Percentiles rank a stretch among this genome's conserved stretches.
These are phyloP conservation scores for Blastomyces parvus DNA, from an alignment of 2,329 filamentous ascomycete genomes.

Conservation along the genomic window DNA sequence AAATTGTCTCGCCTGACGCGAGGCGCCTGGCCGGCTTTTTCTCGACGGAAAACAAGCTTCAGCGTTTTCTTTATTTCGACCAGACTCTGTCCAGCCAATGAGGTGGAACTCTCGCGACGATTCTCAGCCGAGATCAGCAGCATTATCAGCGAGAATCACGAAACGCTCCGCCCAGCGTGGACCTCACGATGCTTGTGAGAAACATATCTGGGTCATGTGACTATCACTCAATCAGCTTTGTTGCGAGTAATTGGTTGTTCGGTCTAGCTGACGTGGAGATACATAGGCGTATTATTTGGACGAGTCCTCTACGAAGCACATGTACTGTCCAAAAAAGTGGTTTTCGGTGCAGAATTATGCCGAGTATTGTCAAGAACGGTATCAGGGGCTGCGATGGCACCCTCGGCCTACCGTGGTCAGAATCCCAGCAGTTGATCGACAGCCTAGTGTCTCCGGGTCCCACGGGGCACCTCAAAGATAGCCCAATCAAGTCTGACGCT, in stretches of 20 bases:
- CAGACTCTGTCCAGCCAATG: background rate
- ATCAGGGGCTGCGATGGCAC: background rate
- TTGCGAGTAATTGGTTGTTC: background rate
- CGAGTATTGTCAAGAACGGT: background rate
- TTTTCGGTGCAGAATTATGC: background rate
- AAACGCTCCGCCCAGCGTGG: background rate
- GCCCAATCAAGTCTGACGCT: background rate
- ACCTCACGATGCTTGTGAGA: background rate
- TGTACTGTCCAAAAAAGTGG: too few species aligned
- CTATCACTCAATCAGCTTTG: background rate
- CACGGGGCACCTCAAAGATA: background rate
- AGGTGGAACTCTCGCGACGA: background rate
- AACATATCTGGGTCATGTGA: background rate
- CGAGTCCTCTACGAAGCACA: too few species aligned
- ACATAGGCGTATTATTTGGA: background rate
- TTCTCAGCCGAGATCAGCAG: background rate
- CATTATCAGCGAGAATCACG: background rate
- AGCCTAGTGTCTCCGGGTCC: background rate
- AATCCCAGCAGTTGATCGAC: constrained; percentile 2
- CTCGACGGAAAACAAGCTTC: background rate
- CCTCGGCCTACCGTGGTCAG: background rate
- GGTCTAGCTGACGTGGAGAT: background rate
- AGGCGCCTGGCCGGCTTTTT: background rate
- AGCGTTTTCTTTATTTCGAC: background rate
- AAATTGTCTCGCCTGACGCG: background rate